Evolutionary conservation across 192 early-diverging fungal species (phyloP).

Genomic region (Coemansia sp.): DNA sequence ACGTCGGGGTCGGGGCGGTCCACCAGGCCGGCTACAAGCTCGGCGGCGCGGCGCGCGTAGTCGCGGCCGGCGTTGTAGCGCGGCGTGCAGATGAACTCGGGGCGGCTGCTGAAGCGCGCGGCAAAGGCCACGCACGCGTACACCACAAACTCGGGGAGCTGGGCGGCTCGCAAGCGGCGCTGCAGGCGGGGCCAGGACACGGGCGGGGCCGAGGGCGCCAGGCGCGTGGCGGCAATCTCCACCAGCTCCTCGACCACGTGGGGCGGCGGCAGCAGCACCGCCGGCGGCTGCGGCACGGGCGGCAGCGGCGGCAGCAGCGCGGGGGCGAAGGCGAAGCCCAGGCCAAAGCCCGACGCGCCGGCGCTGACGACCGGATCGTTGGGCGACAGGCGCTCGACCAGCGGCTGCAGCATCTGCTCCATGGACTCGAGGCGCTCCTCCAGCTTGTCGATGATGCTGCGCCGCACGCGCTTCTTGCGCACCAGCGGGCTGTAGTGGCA

Average conservation of each 20-base stretch:
- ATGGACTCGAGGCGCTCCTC: slow-evolving; percentile 48
- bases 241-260: slow-evolving; percentile 45
- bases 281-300: slow-evolving; percentile 4
- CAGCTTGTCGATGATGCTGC: slow-evolving; percentile 50
- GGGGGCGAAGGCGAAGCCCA: slow-evolving; percentile 44
- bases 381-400: slow-evolving; percentile 48
- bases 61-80: slow-evolving; percentile 47
- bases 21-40: slow-evolving; percentile 39
- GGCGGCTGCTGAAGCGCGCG: slow-evolving; percentile 43
- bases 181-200: slow-evolving; percentile 29
- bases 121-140: slow-evolving; percentile 36
- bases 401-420: slow-evolving; percentile 53
- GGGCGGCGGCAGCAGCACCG: slow-evolving; percentile 17
- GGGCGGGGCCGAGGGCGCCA: slow-evolving; percentile 33
- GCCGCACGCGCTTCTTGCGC: slow-evolving; percentile 51
- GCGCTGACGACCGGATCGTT: slow-evolving; percentile 44
- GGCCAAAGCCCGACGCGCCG: slow-evolving; percentile 16
- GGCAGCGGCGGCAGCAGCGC: slow-evolving; percentile 17
- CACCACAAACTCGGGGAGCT: slow-evolving; percentile 43
- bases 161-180: slow-evolving; percentile 37
- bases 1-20: slow-evolving; percentile 50
- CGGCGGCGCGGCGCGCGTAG: slow-evolving; percentile 44
- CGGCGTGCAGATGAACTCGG: slow-evolving; percentile 43
- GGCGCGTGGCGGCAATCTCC: slow-evolving; percentile 38
- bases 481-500: slow-evolving; percentile 55